Base-by-base conservation (phyloP, 768 basidiomycete species). In the Mycena galericulata region DNA sequence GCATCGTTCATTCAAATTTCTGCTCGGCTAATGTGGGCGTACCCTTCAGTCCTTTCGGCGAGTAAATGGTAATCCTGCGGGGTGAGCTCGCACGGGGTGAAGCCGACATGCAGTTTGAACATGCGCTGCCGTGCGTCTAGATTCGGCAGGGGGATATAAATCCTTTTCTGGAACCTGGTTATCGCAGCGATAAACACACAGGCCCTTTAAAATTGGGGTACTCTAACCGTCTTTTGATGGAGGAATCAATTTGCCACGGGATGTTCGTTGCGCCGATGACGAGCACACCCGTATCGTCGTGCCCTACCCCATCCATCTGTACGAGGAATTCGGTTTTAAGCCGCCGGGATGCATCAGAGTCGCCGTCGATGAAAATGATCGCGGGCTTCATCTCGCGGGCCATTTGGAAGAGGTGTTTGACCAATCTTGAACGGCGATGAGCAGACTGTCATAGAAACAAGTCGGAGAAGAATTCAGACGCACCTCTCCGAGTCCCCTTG, bases 261-360 rank as follows among this genome's bases (percentile, higher is more conserved):
- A 94, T 92, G 65, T 94, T 94, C 7, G 93, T 94, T 8, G 93
- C 93, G 20, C 93, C 92, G 18, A 94, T 85, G 15, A 94, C 91
- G 18, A 94, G 84, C 1, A 94, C 90, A 4, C 93, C 93, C 0
- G 88, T 89, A 74, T 92, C 91, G 60, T 94, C 93, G 73, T 93
- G 90, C 0, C 93, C 93, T 7, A 94, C 92, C n/a, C 93, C 93
- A 68, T 94, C 90, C 90, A 94, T 94, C 76, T 94, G 90, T 22
- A 91, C 89, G 26, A 90, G 80, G 61, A 91, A 92, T 77, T 94
- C 92, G 1, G 92, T 94, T 83, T 93, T 94, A 78, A 94, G 93
- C 10, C 93, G 84, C 67, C 92, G 78, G 9, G 89, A 89, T 9
- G 92, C 93, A 74, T 94, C 93, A 2, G 89, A 90, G 76, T 94